A percentile compares a stretch with the other conserved stretches of the same genome.
Conservation (phyloP, 805 yeast genomes). For the Scheffersomyces coipomensis region DNA sequence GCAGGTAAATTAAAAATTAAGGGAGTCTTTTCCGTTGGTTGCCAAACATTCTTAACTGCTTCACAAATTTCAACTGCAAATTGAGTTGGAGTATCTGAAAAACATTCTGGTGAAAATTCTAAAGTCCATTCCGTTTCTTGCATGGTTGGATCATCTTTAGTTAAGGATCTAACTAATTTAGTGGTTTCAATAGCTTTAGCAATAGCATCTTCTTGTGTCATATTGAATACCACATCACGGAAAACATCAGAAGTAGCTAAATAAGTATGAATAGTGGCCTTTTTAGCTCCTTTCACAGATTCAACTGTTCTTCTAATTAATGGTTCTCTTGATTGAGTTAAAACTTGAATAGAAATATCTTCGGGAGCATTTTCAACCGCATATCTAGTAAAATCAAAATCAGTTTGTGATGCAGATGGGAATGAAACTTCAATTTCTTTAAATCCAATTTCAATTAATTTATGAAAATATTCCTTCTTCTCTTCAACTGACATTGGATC, state of each 20-base stretch:
- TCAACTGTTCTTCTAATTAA: slow-evolving; percentile 73
- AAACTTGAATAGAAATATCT: slow-evolving; percentile 70
- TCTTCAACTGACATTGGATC: slow-evolving; percentile 79
- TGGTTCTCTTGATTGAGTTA: slow-evolving; percentile 76
- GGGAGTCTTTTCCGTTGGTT: slow-evolving; percentile 70
- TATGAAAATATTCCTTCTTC: slow-evolving; percentile 72
- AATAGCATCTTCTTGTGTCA: slow-evolving; percentile 67
- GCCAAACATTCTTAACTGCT: slow-evolving; percentile 79
- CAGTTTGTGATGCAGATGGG: slow-evolving; percentile 82
- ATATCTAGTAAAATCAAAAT: slow-evolving; percentile 76
- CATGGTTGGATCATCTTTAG: slow-evolving; percentile 71
- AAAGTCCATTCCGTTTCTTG: slow-evolving; percentile 66
- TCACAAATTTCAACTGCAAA: slow-evolving; percentile 76
- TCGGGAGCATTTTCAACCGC: slow-evolving; percentile 79
- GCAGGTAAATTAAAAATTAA: slow-evolving; percentile 79
- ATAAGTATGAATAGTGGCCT: slow-evolving; percentile 70
- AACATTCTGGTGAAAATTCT: slow-evolving; percentile 78
- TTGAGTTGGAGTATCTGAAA: slow-evolving; percentile 71
- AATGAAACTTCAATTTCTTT: slow-evolving; percentile 80
- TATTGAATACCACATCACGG: slow-evolving; percentile 72
- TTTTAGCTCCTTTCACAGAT: slow-evolving; percentile 68
- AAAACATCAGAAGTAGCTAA: slow-evolving; percentile 74
- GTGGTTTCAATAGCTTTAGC: slow-evolving; percentile 71
- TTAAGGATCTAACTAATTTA: slow-evolving; percentile 61
- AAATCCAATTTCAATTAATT: slow-evolving; percentile 69